Conservation (phyloP, 176 grass and related monocot genomes). For the Hsuehochloa calcarea region DNA sequence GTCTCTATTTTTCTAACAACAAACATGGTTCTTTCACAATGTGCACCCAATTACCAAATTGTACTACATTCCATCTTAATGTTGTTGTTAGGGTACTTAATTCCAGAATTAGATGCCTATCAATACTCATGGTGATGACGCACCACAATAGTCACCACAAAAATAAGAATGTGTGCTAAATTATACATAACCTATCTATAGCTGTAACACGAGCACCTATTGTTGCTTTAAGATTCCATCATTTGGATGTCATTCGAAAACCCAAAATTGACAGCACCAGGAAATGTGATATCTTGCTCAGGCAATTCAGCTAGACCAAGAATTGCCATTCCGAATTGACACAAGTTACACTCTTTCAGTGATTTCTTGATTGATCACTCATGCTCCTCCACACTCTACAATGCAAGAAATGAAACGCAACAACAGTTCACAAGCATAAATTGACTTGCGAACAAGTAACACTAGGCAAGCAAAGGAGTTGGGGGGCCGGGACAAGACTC, state of each 20-base stretch:
- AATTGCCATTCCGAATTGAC: not conserved
- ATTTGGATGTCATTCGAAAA: not conserved
- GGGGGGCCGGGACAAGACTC: constrained; percentile 30
- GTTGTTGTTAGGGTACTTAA: not conserved
- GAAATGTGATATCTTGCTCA: not conserved
- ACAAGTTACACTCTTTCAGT: not conserved
- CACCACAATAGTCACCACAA: not conserved
- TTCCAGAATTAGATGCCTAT: not conserved
- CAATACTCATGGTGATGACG: not conserved
- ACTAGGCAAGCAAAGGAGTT: not conserved
- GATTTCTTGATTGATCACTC: not conserved
- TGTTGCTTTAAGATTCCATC: not conserved
- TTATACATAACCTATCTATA: not conserved
- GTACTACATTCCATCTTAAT: not conserved
- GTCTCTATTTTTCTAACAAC: no score
- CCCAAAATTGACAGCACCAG: not conserved
- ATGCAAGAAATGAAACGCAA: not conserved
- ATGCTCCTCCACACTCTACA: not conserved
- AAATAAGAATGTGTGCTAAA: not conserved
- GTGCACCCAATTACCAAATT: not conserved
- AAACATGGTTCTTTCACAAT: not conserved
- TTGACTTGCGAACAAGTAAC: constrained; percentile 25
- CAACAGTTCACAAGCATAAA: not conserved
- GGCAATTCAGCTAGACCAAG: not conserved
- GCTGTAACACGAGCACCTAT: not conserved